Percentiles rank a stretch among this genome's conserved stretches.
phyloP scores from a whole-genome alignment of 2,329 filamentous ascomycete genomes.

The Coniella vitis region DNA sequence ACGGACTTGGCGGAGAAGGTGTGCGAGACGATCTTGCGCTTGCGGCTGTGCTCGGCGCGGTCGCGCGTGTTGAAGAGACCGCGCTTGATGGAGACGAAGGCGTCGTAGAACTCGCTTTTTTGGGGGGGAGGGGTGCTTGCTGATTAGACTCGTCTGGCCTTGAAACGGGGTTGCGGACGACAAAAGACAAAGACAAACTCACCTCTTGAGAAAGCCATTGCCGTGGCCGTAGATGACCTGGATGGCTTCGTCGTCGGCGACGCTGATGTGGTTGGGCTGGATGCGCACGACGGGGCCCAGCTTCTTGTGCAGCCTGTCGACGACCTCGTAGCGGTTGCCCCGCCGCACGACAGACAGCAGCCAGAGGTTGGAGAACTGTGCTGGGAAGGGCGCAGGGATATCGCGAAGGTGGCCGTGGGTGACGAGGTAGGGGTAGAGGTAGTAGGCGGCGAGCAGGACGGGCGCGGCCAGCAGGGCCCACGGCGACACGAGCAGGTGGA shows the following conservation, averaged over 20 bases:
- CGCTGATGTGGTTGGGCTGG: slow-evolving; percentile 75
- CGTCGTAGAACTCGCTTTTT: slow-evolving; percentile 75
- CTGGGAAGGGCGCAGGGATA: slow-evolving; percentile 57
- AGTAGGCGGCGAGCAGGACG: slow-evolving; percentile 44
- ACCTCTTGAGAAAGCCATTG: slow-evolving; percentile 69
- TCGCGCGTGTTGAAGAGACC: slow-evolving; percentile 88
- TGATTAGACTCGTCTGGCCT: no score
- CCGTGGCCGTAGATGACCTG: slow-evolving; percentile 71
- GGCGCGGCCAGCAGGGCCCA: slow-evolving; percentile 41
- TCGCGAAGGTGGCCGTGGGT: slow-evolving; percentile 43
- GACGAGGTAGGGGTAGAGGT: slow-evolving; percentile 53
- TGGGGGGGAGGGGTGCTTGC: not conserved
- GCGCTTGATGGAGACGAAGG: slow-evolving; percentile 79
- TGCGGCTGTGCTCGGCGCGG: slow-evolving; percentile 74
- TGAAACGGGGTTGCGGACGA: no score
- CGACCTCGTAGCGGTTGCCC: slow-evolving; percentile 55
- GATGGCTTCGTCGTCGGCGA: slow-evolving; percentile 76
- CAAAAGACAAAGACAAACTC: slow-evolving; percentile 1
- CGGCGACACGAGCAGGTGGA: slow-evolving; percentile 32
- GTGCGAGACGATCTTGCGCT: slow-evolving; percentile 82
- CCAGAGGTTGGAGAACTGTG: slow-evolving; percentile 72
- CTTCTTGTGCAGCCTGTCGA: slow-evolving; percentile 69
- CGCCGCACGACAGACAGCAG: slow-evolving; percentile 59
- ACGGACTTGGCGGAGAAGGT: slow-evolving; percentile 80
- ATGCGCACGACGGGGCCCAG: slow-evolving; percentile 76